Conservation (phyloP, 805 yeast genomes). For the Candida ulmi region DNA sequence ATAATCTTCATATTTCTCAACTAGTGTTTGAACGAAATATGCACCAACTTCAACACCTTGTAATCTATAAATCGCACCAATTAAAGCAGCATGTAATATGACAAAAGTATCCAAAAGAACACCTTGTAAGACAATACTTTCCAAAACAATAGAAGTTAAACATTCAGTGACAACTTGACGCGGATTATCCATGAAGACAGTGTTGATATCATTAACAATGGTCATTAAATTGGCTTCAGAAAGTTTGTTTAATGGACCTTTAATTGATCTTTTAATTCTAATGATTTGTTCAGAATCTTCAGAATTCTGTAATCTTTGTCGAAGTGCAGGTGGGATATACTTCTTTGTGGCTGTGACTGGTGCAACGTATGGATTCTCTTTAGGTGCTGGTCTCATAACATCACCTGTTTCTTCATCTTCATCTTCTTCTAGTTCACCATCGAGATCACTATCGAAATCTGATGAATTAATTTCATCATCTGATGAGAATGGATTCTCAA, state of each 20-base stretch:
- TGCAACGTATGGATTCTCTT: slow-evolving; percentile 75
- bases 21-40: slow-evolving; percentile 66
- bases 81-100: slow-evolving; percentile 70
- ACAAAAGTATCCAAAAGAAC: slow-evolving; percentile 74
- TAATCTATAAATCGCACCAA: slow-evolving; percentile 65
- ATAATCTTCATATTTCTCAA: slow-evolving; percentile 57
- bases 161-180: slow-evolving; percentile 75
- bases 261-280: slow-evolving; percentile 56
- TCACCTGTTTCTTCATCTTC: slow-evolving; percentile 26
- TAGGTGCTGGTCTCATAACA: slow-evolving; percentile 26
- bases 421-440: slow-evolving; percentile 29
- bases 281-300: slow-evolving; percentile 41
- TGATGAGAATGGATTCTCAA: slow-evolving; percentile 30
- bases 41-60: slow-evolving; percentile 94
- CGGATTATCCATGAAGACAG: slow-evolving; percentile 59
- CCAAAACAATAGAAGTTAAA: slow-evolving; percentile 56
- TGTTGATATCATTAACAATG: slow-evolving; percentile 64
- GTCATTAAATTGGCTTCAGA: slow-evolving; percentile 78
- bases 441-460: slow-evolving; percentile 38
- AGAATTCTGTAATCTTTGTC: slow-evolving; percentile 40
- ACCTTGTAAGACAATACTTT: slow-evolving; percentile 58
- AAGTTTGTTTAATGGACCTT: slow-evolving; percentile 82
- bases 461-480: slow-evolving; percentile 38
- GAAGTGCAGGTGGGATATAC: slow-evolving; percentile 85
- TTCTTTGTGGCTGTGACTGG: slow-evolving; percentile 39